Base-by-base conservation (phyloP, 768 basidiomycete genomes). In the Suillus spraguei region DNA sequence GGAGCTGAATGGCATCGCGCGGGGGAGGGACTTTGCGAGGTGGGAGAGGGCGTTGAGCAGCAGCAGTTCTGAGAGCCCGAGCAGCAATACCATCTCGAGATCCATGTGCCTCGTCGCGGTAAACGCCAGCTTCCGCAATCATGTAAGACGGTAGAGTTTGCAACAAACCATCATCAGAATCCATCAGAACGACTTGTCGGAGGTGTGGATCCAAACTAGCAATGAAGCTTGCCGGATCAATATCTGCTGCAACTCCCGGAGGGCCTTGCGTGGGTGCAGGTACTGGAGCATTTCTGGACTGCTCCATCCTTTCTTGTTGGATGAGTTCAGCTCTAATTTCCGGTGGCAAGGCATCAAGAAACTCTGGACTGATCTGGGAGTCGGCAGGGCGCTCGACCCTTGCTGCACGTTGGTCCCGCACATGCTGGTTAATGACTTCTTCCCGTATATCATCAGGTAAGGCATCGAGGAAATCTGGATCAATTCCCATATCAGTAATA, bases 401-500 rank as follows among this genome's bases (percentile, higher is more conserved):
- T 5, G 94, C 87, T 13, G 92, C 88, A 46, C 90, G 88, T 64
- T 90, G 93, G 69, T 99, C 97, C 10, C 95, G 89, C 68, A 98
- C 88, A 71, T 99, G 97, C 71, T 99, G 97, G 70, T 96, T 95
- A 60, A 99, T 83, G 41, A 99, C 95, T 72, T 99, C 97, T 72
- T 97, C 97, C 59, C 97, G 87, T 91, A 99, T 99, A 67, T 99
- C 97, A 72, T 99, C 97, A 0, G 97, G 97, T 10, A 99, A 79
- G 32, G 97, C 97, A 77, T 98, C 95, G 63, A 99, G 80, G 84
- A 99, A 99, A 6, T 94, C 95, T 2, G 96, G 94, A 73, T 99
- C 97, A 71, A 99, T 98, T 5, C 97, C 97, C 42, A 95, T 97
- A 69, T 99, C 95, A 3, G 97, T 99, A 73, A 99, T 99, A 72